Percentiles rank a stretch among this genome's conserved stretches.
Evolutionary conservation across 495 filamentous ascomycete species (phyloP).

Genomic region (Darksidea phi): DNA sequence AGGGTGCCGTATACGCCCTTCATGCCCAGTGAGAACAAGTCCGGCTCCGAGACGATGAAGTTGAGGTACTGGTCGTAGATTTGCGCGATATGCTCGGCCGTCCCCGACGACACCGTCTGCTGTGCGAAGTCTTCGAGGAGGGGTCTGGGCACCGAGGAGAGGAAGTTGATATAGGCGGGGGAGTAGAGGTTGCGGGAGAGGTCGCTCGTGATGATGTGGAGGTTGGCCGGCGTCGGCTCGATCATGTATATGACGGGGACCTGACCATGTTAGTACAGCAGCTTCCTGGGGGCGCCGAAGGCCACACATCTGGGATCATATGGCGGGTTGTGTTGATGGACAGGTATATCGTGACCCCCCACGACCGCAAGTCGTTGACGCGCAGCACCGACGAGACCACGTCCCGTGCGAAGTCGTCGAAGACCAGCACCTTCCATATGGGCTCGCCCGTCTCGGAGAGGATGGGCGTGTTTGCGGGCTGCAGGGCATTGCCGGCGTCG

Average conservation of each 20-base stretch:
- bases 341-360: slow-evolving; percentile 98
- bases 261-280: slow-evolving; percentile 4
- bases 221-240: slow-evolving; percentile 79
- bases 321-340: slow-evolving; percentile 81
- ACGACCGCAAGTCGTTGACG: slow-evolving; percentile 86
- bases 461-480: slow-evolving; percentile 72
- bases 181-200: slow-evolving; percentile 85
- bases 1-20: slow-evolving; percentile 89
- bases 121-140: slow-evolving; percentile 94
- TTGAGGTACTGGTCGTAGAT: slow-evolving; percentile 98
- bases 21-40: slow-evolving; percentile 90
- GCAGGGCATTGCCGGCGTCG: slow-evolving; percentile 53
- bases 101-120: slow-evolving; percentile 77
- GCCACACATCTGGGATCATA: slow-evolving; percentile 81
- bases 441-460: slow-evolving; percentile 84
- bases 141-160: slow-evolving; percentile 88
- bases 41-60: slow-evolving; percentile 93
- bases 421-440: slow-evolving; percentile 69
- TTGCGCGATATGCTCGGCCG: slow-evolving; percentile 83
- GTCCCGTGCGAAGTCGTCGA: slow-evolving; percentile 67
- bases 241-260: slow-evolving; percentile 87
- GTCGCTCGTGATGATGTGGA: slow-evolving; percentile 81
- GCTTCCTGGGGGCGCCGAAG: neutral
- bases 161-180: slow-evolving; percentile 94
- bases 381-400: slow-evolving; percentile 90